Evolutionary conservation across 257 asterid genomes (phyloP).

Genomic region (Coffea canephora): DNA sequence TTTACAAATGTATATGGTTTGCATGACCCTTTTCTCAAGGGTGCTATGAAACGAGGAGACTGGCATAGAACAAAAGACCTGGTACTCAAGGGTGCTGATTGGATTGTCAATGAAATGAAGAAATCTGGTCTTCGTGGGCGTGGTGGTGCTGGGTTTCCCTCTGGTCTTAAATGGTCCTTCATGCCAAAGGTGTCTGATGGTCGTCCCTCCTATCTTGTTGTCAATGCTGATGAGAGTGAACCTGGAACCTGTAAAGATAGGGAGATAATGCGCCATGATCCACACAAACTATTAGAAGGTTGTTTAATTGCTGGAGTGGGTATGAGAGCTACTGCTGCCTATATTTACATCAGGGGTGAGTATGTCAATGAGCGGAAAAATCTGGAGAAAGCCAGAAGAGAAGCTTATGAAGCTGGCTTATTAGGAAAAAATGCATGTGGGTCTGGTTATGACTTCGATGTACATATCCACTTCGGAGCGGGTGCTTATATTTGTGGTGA

Average conservation of each 20-base stretch:
- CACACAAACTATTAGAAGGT: slow-evolving; percentile 95
- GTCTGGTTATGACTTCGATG: slow-evolving; percentile 92
- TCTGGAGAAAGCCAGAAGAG: slow-evolving; percentile 85
- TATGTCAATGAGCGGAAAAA: slow-evolving; percentile 88
- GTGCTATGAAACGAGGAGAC: slow-evolving; percentile 97
- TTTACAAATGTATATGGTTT: slow-evolving; percentile 89
- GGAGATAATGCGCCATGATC: slow-evolving; percentile 99
- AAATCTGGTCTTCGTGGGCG: slow-evolving; percentile 99
- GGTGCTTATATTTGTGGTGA: slow-evolving; percentile 99
- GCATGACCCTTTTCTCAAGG: slow-evolving; percentile 92
- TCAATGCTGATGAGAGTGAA: slow-evolving; percentile 98
- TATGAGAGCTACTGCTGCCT: slow-evolving; percentile 96
- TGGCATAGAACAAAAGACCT: slow-evolving; percentile 97
- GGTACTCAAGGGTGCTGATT: slow-evolving; percentile 86
- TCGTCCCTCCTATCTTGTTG: slow-evolving; percentile 97
- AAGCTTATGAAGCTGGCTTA: slow-evolving; percentile 86
- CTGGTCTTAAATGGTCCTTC: slow-evolving; percentile 99
- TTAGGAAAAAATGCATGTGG: slow-evolving; percentile 98
- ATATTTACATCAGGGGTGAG: slow-evolving; percentile 94
- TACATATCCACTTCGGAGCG: slow-evolving; percentile 93
- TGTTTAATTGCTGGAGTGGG: slow-evolving; percentile 98
- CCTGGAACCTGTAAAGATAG: slow-evolving; percentile 99
- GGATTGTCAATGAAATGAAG: slow-evolving; percentile 95
- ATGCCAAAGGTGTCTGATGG: slow-evolving; percentile 98
- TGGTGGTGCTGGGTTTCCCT: slow-evolving; percentile 99